Conservation (phyloP, 2,329 filamentous ascomycete species). For the Exophiala mesophila region DNA sequence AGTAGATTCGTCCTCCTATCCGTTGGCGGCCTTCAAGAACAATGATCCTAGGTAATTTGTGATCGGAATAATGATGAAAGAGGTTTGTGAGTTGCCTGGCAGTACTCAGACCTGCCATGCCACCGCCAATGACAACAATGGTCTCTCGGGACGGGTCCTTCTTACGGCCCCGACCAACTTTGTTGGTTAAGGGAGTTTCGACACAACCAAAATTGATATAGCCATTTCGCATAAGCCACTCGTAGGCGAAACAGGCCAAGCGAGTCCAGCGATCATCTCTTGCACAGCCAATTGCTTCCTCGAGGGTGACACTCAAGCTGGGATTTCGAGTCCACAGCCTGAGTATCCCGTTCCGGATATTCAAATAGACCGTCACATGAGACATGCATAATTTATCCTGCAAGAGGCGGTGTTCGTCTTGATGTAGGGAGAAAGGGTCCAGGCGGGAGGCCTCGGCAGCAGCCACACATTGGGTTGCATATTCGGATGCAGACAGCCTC, state of each 20-base stretch:
- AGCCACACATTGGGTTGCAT: conserved; percentile 84
- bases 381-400: conserved; percentile 76
- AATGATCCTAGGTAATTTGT: conserved; percentile 68
- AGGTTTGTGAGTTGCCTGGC: conserved; percentile 86
- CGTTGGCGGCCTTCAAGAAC: conserved; percentile 82
- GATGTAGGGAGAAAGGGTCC: conserved; percentile 82
- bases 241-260: conserved; percentile 78
- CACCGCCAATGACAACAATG: conserved; percentile 82
- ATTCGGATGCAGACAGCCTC: conserved; percentile 66
- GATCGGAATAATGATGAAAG: conserved; percentile 71
- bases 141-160: conserved; percentile 58
- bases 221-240: conserved; percentile 85
- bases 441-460: conserved; percentile 86
- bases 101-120: conserved; percentile 88
- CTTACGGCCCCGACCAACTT: conserved; percentile 39
- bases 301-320: conserved; percentile 70
- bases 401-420: conserved; percentile 75
- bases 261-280: conserved; percentile 85
- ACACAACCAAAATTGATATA: conserved; percentile 97
- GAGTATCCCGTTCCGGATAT: conserved; percentile 91
- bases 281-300: conserved; percentile 86
- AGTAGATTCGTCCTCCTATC: conserved; percentile 90
- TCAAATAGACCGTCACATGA: conserved; percentile 92
- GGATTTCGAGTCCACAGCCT: conserved; percentile 86
- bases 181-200: conserved; percentile 54